Base-by-base conservation (phyloP, 768 basidiomycete genomes). In the Pulveroboletus ravenelii region DNA sequence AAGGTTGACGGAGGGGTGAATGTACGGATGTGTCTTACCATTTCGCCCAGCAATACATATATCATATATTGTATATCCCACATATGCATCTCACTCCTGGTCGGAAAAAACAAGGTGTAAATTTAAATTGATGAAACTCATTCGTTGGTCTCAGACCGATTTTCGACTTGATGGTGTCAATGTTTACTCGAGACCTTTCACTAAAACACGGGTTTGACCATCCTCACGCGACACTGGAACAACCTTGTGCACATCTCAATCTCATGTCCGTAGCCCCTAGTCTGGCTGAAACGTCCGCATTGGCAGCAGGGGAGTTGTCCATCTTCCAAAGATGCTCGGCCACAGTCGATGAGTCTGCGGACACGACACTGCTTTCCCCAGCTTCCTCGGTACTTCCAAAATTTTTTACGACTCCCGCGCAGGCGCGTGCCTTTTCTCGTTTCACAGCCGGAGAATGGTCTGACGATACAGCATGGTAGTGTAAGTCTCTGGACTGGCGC, bases 391-490 rank as follows among this genome's bases (percentile, higher is more conserved):
- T 41, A 69, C 74, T 6, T 68, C 85, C 0, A 79, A 80, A 55
- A 74, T 77, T 45, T 80, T 84, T 56, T 90, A 89, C 58, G 88
- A 90, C 65, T 57, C 81, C 17, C 81, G 78, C 62, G 88, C 88
- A 53, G 76, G 85, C 80, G 59, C 62, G 84, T 75, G 23, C 41
- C 41, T 32, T 27, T 27, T 55, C 34, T 20, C 44, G 40, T 27
- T 55, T 43, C 5, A 37, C 27, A 8, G 15, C 14, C 38, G 48
- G 42, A 39, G 25, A 43, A 55, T 13, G 29, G 39, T 29, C 31
- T 62, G 41, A 61, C 47, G 18, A 38, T 20, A 23, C 13, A 25
- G 12, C 12, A 25, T 13, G 6, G 13, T 13, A 68, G 65, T 68
- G 62, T 68, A 52, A 68, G 60, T 67, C n/a, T 48, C 32, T 30